Percentiles rank a stretch among this genome's conserved stretches.
These are phyloP conservation scores for Aspergillus aculeatinus DNA, from an alignment of 2,329 filamentous ascomycete species.

Conservation along the genomic window DNA sequence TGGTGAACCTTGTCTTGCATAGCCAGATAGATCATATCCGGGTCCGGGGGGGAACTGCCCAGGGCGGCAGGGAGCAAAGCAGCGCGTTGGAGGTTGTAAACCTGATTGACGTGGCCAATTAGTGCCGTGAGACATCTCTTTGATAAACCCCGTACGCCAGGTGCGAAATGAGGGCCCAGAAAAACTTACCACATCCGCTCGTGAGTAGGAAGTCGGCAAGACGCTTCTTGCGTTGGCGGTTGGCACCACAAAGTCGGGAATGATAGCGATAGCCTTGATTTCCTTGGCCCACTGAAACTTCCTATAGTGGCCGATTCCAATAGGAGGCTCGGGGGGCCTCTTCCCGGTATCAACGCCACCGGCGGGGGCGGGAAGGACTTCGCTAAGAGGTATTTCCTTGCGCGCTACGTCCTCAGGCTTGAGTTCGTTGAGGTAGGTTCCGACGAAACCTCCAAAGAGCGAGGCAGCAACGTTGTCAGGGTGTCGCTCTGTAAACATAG, in stretches of 20 bases:
- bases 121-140: not conserved
- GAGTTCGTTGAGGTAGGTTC: constrained; percentile 91
- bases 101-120: constrained; percentile 28
- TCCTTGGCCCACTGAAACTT: constrained; percentile 91
- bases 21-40: constrained; percentile 90
- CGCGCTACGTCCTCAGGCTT: constrained; percentile 84
- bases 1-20: constrained; percentile 99
- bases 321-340: constrained; percentile 81
- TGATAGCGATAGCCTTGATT: constrained; percentile 96
- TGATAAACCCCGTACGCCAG: not conserved
- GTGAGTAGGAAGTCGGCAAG: constrained; percentile 74
- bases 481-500: constrained; percentile 62
- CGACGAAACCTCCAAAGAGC: constrained; percentile 93
- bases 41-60: constrained; percentile 83
- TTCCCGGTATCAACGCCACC: constrained; percentile 88
- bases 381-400: constrained; percentile 89
- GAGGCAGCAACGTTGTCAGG: constrained; percentile 94
- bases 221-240: constrained; percentile 88
- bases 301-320: constrained; percentile 92
- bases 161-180: not conserved
- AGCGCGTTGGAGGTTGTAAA: constrained; percentile 91
- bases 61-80: constrained; percentile 87
- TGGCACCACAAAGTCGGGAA: constrained; percentile 93
- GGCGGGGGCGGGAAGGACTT: constrained; percentile 86
- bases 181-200: constrained; percentile 73